Evolutionary conservation across 768 basidiomycete genomes (phyloP).

Genomic region (Mycena chlorophos): DNA sequence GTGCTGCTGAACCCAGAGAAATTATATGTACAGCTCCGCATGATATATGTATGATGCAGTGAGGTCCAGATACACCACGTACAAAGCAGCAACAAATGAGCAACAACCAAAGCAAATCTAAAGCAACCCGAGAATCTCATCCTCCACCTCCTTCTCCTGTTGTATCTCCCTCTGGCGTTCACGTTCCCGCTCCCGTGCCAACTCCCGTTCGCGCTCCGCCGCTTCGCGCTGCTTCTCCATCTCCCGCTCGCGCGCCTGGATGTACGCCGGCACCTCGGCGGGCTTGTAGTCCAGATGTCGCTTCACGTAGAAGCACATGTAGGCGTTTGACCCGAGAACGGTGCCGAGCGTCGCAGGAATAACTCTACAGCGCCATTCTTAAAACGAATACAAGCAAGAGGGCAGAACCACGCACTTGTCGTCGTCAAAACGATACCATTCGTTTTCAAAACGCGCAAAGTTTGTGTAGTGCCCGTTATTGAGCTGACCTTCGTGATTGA

Average conservation of each 20-base stretch:
- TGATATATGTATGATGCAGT: too few species aligned
- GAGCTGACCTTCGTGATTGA: conserved; percentile 92
- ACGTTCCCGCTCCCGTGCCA: conserved; percentile 22
- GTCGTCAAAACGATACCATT: conserved; percentile 96
- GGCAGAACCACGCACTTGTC: conserved; percentile 63
- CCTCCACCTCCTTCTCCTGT: conserved; percentile 47
- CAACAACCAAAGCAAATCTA: background rate
- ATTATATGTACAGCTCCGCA: too few species aligned
- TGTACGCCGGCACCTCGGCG: conserved; percentile 65
- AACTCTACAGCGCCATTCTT: conserved; percentile 48
- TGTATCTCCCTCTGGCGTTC: conserved; percentile 51
- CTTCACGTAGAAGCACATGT: conserved; percentile 97
- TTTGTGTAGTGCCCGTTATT: conserved; percentile 95
- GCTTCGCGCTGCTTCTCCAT: conserved; percentile 51
- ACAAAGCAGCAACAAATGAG: too few species aligned
- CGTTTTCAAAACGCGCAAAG: conserved; percentile 80
- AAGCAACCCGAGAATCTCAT: conserved; percentile 5
- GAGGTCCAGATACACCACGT: too few species aligned
- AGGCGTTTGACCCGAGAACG: conserved; percentile 73
- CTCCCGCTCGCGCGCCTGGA: conserved; percentile 64
- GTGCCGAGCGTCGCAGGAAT: conserved; percentile 65
- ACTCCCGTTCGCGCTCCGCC: conserved; percentile 42
- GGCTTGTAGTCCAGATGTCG: conserved; percentile 84
- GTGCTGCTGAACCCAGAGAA: too few species aligned
- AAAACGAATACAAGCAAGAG: conserved; percentile 5